Conservation (phyloP, 169 alveolate genomes). For the Plasmodium yoelii region DNA sequence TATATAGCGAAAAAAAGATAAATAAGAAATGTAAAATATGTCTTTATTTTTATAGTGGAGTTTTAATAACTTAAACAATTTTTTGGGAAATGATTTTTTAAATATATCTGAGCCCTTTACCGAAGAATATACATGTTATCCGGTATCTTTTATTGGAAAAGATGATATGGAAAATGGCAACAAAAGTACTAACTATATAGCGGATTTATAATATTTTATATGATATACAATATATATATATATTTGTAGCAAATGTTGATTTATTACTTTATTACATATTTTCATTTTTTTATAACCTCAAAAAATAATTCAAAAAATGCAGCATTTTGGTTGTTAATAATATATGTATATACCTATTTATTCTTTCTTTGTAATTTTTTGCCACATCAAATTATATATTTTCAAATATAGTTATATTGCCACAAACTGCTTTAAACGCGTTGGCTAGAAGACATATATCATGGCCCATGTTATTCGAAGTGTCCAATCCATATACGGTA, state of each 20-base stretch:
- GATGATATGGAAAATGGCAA: constrained; percentile 90
- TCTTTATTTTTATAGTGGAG: constrained; percentile 70
- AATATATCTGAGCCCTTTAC: constrained; percentile 77
- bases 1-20: not conserved
- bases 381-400: not conserved
- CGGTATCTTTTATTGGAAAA: constrained; percentile 89
- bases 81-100: constrained; percentile 59
- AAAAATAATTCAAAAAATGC: too few relatives aligned
- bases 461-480: constrained; percentile 91
- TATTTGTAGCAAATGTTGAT: too few relatives aligned
- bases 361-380: not conserved
- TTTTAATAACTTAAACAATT: constrained; percentile 54
- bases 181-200: constrained; percentile 77
- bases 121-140: constrained; percentile 87
- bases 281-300: too few relatives aligned
- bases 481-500: constrained; percentile 83
- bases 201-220: not conserved
- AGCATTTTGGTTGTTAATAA: too few relatives aligned
- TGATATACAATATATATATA: constrained; percentile 1
- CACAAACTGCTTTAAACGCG: constrained; percentile 89
- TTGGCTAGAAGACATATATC: constrained; percentile 89
- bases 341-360: not conserved
- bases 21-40: constrained; percentile 12
- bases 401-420: constrained; percentile 80
- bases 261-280: too few relatives aligned